phyloP scores from a whole-genome alignment of 306 rosid genomes.

The Gillenia trifoliata region DNA sequence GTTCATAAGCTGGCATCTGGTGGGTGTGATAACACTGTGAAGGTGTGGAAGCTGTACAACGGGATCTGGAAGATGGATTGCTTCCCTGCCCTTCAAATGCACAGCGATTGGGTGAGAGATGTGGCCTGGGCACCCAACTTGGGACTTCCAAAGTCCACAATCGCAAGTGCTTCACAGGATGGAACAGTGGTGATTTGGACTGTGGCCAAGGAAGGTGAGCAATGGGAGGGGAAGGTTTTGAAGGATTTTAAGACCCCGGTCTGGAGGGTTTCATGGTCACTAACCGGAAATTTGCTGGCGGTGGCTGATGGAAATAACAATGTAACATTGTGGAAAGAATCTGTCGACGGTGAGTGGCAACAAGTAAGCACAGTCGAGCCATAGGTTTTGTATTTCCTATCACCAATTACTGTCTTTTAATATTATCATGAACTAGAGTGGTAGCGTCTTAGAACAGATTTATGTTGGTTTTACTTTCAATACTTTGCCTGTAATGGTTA shows the following conservation, averaged over 20 bases:
- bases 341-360: constrained; percentile 93
- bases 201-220: constrained; percentile 75
- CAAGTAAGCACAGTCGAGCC: constrained; percentile 77
- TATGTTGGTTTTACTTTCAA: constrained; percentile 3
- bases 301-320: constrained; percentile 80
- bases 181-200: constrained; percentile 84
- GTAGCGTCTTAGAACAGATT: neutral
- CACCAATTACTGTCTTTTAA: neutral
- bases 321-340: constrained; percentile 89
- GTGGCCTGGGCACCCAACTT: constrained; percentile 98
- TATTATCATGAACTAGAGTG: constrained; percentile 14
- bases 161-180: constrained; percentile 86
- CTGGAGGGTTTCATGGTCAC: constrained; percentile 96
- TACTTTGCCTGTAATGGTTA: neutral
- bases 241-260: constrained; percentile 79
- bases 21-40: constrained; percentile 85
- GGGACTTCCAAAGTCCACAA: constrained; percentile 88
- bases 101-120: constrained; percentile 80
- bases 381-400: constrained; percentile 29
- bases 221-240: constrained; percentile 80
- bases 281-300: constrained; percentile 86
- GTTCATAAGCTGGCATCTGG: constrained; percentile 90
- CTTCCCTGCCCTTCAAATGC: constrained; percentile 83
- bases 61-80: constrained; percentile 90
- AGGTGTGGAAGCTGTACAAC: constrained; percentile 76